phyloP scores from a whole-genome alignment of 805 yeast genomes.

The Hanseniaspora nectarophila region DNA sequence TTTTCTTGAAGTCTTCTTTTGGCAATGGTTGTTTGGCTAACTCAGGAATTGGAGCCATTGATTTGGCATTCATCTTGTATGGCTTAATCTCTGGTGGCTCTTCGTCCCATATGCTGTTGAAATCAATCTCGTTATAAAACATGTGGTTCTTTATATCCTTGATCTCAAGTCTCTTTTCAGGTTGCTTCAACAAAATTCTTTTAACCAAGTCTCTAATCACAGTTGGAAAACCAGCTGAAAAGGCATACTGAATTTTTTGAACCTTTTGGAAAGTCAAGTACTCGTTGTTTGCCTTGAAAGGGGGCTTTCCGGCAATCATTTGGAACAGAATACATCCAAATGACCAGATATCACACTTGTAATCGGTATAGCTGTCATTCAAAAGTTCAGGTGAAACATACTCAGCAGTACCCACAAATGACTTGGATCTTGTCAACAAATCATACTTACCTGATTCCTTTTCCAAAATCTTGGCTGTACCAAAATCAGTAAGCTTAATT shows the following conservation, averaged over 20 bases:
- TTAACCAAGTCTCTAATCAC: constrained; percentile 61
- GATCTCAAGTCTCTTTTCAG: constrained; percentile 50
- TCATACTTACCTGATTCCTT: constrained; percentile 44
- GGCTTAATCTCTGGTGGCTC: constrained; percentile 58
- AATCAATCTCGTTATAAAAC: constrained; percentile 48
- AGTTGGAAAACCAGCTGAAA: constrained; percentile 73
- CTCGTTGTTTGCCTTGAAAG: constrained; percentile 74
- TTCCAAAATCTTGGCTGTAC: constrained; percentile 69
- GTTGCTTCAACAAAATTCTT: constrained; percentile 51
- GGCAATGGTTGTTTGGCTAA: constrained; percentile 25
- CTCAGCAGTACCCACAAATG: constrained; percentile 80
- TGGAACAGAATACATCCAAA: constrained; percentile 93
- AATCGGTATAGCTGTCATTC: constrained; percentile 69
- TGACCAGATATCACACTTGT: constrained; percentile 97
- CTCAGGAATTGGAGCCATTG: constrained; percentile 66
- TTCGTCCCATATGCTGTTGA: constrained; percentile 46
- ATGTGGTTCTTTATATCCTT: constrained; percentile 48
- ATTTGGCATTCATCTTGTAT: constrained; percentile 60
- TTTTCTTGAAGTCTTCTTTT: constrained; percentile 12
- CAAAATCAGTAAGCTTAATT: constrained; percentile 69
- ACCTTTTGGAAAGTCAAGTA: constrained; percentile 73
- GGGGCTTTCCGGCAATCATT: constrained; percentile 88
- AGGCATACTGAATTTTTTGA: constrained; percentile 67
- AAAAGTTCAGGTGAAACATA: constrained; percentile 72
- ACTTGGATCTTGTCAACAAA: constrained; percentile 54